Evolutionary conservation across 345 rosid species (phyloP), one percentile per base, ranked within the genome.

Genomic region (Eucalyptus tenuipes): DNA sequence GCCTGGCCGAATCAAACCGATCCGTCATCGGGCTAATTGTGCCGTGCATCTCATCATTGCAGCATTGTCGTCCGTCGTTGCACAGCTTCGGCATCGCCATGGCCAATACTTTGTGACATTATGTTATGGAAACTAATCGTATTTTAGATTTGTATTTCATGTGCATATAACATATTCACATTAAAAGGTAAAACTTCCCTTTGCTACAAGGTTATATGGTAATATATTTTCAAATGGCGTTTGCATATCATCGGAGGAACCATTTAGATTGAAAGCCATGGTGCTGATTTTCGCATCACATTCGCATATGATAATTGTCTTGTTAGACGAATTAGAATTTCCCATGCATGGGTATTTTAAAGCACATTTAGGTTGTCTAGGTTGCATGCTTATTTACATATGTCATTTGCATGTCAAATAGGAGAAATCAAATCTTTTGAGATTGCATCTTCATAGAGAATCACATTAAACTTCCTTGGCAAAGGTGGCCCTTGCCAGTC

Each of bases 1-100:
- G 29, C 82, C 47, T 1, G 3, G 47, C 47, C 9, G 0, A 75
- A 40, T 20, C 3, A 0, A 75, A 11, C 82, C 2, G 15, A 40
- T 40, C 27, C 3, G 29, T 75, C 29, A 6, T 11, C 29, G 9
- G 9, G 24, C 29, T 75, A 11, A 25, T 20, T 6, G 82, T 13
- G 15, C 5, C 2, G 9, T 75, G 47, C 45, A 40, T 75, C 82
- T 75, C 82, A 10, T 33, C 29, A 24, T 37, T 75, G 29, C 8
- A 6, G 3, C 47, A 40, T 40, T 10, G 29, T 15, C 3, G 2
- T 22, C 27, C 2, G 5, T 6, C 45, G 4, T 5, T 37, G 82
- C 81, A 5, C 25, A 5, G 27, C 27, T 71, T 8, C 8, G 3
- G 27, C 25, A 71, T 71, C 0, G 5, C 59, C 59, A 53, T 53